A percentile compares a stretch with the other conserved stretches of the same genome.
Conservation (phyloP, 1,284 basidiomycete genomes). For the Sporisorium graminicola region DNA sequence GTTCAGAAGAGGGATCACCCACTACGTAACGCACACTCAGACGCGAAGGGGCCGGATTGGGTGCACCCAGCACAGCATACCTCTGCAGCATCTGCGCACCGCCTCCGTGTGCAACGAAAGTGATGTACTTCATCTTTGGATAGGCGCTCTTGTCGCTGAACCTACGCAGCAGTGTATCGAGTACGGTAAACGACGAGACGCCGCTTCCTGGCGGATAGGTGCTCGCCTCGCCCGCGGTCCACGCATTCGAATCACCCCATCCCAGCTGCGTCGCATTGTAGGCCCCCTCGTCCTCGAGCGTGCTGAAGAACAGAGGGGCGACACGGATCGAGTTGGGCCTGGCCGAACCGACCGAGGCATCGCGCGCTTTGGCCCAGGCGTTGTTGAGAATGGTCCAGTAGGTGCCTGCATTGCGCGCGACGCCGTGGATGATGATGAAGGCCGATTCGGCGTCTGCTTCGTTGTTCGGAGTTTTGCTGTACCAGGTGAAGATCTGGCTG, state of each 20-base stretch:
- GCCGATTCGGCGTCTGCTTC: conserved; percentile 48
- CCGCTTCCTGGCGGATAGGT: conserved; percentile 33
- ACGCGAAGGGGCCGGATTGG: conserved; percentile 20
- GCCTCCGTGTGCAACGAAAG: conserved; percentile 62
- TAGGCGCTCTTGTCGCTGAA: conserved; percentile 36
- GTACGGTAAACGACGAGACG: conserved; percentile 43
- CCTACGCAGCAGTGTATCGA: conserved; percentile 40
- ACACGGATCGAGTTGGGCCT: conserved; percentile 47
- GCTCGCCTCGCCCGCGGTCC: conserved; percentile 47
- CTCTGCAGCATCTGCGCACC: conserved; percentile 59
- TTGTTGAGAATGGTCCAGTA: conserved; percentile 56
- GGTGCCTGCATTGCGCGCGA: conserved; percentile 48
- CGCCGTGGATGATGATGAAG: conserved; percentile 60
- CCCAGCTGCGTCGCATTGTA: conserved; percentile 36
- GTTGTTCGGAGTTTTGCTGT: conserved; percentile 42
- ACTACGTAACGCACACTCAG: conserved; percentile 53
- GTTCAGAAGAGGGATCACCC: conserved; percentile 53
- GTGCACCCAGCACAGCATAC: conserved; percentile 49
- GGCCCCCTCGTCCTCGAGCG: conserved; percentile 22
- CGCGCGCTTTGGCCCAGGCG: conserved; percentile 25
- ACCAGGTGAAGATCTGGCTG: conserved; percentile 47
- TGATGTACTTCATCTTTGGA: conserved; percentile 59
- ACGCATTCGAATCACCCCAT: conserved; percentile 60
- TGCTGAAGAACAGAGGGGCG: conserved; percentile 60
- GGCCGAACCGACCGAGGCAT: conserved; percentile 21